These are phyloP conservation scores for Solanum chmielewskii DNA, from an alignment of 257 asterid genomes.

Conservation along the genomic window DNA sequence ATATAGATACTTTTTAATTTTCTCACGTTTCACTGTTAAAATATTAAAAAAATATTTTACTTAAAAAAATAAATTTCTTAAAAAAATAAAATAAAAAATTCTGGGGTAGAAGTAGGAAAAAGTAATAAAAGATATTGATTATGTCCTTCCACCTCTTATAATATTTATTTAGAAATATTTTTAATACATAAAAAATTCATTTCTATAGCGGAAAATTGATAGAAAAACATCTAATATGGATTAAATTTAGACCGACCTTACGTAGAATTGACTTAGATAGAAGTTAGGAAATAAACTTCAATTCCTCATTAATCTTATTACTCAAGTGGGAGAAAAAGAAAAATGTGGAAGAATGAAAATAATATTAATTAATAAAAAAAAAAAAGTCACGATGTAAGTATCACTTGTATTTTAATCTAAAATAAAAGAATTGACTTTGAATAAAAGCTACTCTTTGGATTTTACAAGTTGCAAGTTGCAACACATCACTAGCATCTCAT, in stretches of 20 bases:
- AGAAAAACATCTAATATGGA: no score
- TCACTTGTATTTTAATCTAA: background rate
- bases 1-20: no score
- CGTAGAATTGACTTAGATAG: background rate
- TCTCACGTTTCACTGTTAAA: no score
- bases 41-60: rapidly evolving
- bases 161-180: no score
- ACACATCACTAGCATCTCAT: background rate
- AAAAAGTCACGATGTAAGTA: background rate
- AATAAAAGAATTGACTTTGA: background rate
- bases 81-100: no score
- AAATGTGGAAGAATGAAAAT: background rate
- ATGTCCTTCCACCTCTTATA: no score
- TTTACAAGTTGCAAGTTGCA: background rate
- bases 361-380: background rate
- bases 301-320: background rate
- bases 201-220: no score
- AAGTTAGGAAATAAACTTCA: background rate
- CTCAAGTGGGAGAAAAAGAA: background rate
- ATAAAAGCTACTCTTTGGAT: background rate
- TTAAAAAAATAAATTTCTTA: no score
- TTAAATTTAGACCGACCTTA: background rate
- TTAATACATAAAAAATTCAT: no score
- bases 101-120: background rate
- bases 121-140: no score